phyloP scores from a whole-genome alignment of 2,329 filamentous ascomycete species.

The Westerdykella ornata region DNA sequence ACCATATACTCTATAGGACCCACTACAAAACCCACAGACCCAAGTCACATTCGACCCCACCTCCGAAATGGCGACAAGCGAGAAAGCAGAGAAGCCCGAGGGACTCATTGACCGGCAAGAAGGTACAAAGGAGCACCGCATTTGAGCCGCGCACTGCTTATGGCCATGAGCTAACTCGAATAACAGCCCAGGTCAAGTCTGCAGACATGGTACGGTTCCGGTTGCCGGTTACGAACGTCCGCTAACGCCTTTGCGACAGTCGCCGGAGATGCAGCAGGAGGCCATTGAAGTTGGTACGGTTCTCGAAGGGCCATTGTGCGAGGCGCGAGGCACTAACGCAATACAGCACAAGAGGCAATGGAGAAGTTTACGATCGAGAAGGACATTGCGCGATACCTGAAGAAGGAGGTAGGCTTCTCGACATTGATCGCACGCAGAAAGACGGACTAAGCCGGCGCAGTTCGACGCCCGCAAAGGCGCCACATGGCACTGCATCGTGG shows the following conservation, averaged over 20 bases:
- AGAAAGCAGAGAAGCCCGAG: constrained; percentile 67
- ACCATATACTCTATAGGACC: no score
- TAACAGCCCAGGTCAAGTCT: constrained; percentile 87
- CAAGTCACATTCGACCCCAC: background rate
- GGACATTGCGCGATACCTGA: constrained; percentile 95
- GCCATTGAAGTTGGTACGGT: constrained; percentile 73
- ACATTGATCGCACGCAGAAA: background rate
- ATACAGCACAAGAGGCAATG: constrained; percentile 62
- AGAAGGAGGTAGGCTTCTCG: constrained; percentile 62
- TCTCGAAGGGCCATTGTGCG: constrained; percentile 3
- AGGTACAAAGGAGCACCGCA: constrained; percentile 39
- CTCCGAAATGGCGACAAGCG: constrained; percentile 33
- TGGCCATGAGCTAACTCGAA: constrained; percentile 17
- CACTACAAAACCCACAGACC: background rate
- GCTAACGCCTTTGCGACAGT: constrained; percentile 49
- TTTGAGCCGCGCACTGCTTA: background rate
- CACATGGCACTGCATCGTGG: constrained; percentile 99
- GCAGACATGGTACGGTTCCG: constrained; percentile 81
- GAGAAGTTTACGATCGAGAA: constrained; percentile 66
- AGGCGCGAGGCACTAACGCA: constrained; percentile 18
- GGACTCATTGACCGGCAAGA: constrained; percentile 35
- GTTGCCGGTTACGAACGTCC: background rate
- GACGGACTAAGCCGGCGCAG: constrained; percentile 42
- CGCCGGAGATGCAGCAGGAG: constrained; percentile 94
- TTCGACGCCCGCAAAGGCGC: constrained; percentile 96